Evolutionary conservation across 352 stramenopile species (phyloP).

Genomic region (Peronospora destructor): DNA sequence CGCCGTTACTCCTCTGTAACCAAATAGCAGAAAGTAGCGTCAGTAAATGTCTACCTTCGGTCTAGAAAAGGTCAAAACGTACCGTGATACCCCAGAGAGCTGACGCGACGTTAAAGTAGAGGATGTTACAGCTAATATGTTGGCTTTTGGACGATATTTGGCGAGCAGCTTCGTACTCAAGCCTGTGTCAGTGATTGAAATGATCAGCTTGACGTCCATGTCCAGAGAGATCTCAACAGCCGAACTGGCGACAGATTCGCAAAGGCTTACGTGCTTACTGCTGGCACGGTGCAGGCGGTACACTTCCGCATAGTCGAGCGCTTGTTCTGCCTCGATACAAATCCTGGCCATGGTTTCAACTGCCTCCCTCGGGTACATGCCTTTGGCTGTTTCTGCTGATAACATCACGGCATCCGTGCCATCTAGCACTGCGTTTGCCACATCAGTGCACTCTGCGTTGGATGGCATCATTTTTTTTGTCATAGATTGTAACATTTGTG

Average conservation of each 20-base stretch:
- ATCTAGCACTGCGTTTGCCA: slow-evolving; percentile 98
- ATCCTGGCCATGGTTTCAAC: slow-evolving; percentile 94
- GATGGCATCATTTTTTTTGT: slow-evolving; percentile 95
- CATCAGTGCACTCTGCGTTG: slow-evolving; percentile 98
- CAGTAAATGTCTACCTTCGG: neutral
- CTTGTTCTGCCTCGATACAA: slow-evolving; percentile 86
- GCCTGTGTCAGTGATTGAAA: slow-evolving; percentile 96
- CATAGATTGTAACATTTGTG: slow-evolving; percentile 99
- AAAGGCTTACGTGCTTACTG: slow-evolving; percentile 51
- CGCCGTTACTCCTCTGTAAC: slow-evolving; percentile 52
- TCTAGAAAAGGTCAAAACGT: slow-evolving; percentile 4
- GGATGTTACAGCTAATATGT: slow-evolving; percentile 87
- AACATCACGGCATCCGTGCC: slow-evolving; percentile 99
- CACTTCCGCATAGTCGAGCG: slow-evolving; percentile 64
- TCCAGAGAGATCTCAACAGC: slow-evolving; percentile 97
- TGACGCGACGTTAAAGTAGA: slow-evolving; percentile 58
- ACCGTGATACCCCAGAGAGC: slow-evolving; percentile 75
- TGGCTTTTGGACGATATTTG: slow-evolving; percentile 91
- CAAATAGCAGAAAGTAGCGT: slow-evolving; percentile 4
- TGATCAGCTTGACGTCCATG: slow-evolving; percentile 92
- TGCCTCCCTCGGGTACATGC: slow-evolving; percentile 92
- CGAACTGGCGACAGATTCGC: slow-evolving; percentile 93
- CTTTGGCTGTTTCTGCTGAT: slow-evolving; percentile 97
- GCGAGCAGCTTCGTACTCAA: slow-evolving; percentile 91
- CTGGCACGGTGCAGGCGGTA: slow-evolving; percentile 54